These are phyloP conservation scores for Dimocarpus longan DNA, from an alignment of 345 rosid genomes.

Conservation along the genomic window DNA sequence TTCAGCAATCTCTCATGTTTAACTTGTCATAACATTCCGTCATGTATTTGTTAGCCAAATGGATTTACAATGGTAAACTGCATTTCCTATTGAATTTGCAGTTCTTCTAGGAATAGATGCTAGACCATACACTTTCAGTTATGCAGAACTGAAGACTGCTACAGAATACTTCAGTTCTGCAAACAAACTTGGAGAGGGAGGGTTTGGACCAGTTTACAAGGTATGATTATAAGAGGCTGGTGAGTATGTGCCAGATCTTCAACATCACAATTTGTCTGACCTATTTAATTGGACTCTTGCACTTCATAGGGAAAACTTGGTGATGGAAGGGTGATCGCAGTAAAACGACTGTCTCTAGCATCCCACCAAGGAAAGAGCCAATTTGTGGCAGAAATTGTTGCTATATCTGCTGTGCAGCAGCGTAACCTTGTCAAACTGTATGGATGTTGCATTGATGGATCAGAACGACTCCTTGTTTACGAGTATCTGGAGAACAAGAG, in stretches of 20 bases:
- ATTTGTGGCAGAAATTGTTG: constrained; percentile 25
- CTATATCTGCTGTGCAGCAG: constrained; percentile 42
- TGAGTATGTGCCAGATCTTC: neutral
- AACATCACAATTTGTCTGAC: neutral
- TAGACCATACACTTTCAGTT: no score
- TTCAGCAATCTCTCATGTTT: neutral
- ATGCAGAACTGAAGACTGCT: no score
- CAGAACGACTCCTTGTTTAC: constrained; percentile 48
- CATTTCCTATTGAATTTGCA: neutral
- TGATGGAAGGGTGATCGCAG: constrained; percentile 7
- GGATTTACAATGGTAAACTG: neutral
- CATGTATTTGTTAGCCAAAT: constrained; percentile 3
- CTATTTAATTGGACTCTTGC: neutral
- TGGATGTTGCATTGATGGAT: constrained; percentile 52
- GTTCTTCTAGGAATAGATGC: no score
- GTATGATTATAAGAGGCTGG: constrained; percentile 20
- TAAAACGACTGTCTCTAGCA: constrained; percentile 19
- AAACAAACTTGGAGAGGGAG: constrained; percentile 84
- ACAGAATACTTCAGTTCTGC: no score
- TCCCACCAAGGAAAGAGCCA: constrained; percentile 28
- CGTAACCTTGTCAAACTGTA: constrained; percentile 58
- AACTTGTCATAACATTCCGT: neutral
- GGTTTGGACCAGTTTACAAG: constrained; percentile 78
- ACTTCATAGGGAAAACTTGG: constrained; percentile 11
- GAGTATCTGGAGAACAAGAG: constrained; percentile 57